phyloP scores from a whole-genome alignment of 768 basidiomycete species.

The Russula abietina region DNA sequence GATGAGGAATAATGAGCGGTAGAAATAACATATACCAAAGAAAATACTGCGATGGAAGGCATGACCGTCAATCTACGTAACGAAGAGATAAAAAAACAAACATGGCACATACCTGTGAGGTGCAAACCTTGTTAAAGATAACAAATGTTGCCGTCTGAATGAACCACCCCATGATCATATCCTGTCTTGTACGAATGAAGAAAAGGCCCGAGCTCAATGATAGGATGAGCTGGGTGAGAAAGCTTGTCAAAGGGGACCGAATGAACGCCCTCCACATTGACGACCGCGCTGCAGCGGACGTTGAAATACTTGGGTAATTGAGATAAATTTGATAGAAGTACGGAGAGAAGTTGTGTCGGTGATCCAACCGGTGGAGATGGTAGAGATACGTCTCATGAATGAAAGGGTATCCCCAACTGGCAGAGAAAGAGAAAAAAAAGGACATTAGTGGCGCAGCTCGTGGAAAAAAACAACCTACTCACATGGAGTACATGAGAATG shows the following conservation, averaged over 20 bases:
- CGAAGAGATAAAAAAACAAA: slow-evolving; percentile 13
- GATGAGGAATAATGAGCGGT: slow-evolving; percentile 68
- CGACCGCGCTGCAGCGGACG: slow-evolving; percentile 23
- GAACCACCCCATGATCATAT: slow-evolving; percentile 83
- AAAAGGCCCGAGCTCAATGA: slow-evolving; percentile 68
- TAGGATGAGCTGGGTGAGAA: slow-evolving; percentile 76
- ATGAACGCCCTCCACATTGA: slow-evolving; percentile 41
- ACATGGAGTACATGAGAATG: slow-evolving; percentile 68
- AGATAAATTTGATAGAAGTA: slow-evolving; percentile 96
- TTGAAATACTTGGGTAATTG: slow-evolving; percentile 49
- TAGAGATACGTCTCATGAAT: slow-evolving; percentile 90
- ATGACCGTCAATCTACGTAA: not conserved
- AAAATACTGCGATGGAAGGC: slow-evolving; percentile 66
- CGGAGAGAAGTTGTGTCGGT: slow-evolving; percentile 96
- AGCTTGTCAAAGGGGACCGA: slow-evolving; percentile 73
- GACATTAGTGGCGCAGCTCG: slow-evolving; percentile 5
- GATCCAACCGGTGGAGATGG: slow-evolving; percentile 85
- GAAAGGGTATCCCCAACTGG: slow-evolving; percentile 93
- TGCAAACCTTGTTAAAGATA: slow-evolving; percentile 98
- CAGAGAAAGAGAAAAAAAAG: not conserved
- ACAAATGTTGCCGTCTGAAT: slow-evolving; percentile 88
- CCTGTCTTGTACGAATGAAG: slow-evolving; percentile 49
- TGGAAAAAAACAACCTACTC: slow-evolving; percentile 29
- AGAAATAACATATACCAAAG: slow-evolving; percentile 92
- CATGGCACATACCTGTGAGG: slow-evolving; percentile 66